Conservation (phyloP, 352 stramenopile species). For the Albugo laibachii region DNA sequence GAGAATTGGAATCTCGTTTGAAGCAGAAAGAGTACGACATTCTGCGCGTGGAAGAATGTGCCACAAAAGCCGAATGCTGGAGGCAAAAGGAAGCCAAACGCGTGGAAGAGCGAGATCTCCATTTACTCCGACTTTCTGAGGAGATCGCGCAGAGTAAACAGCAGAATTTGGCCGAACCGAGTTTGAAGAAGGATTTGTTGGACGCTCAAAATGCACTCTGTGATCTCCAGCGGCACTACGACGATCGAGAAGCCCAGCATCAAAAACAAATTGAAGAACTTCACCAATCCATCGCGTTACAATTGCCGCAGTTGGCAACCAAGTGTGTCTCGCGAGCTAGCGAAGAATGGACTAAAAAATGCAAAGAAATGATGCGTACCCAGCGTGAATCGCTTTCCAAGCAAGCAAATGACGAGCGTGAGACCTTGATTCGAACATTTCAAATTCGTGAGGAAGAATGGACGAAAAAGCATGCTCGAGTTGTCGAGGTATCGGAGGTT, state of each 20-base stretch:
- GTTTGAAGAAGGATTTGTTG: conserved; percentile 14
- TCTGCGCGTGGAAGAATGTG: conserved; percentile 11
- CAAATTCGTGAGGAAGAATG: too few relatives aligned
- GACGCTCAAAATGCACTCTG: conserved; percentile 5
- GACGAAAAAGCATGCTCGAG: too few relatives aligned
- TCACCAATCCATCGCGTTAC: conserved; percentile 21
- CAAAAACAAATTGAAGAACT: conserved; percentile 15
- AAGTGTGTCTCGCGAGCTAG: conserved; percentile 21
- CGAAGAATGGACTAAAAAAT: conserved; percentile 14
- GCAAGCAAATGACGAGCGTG: too few relatives aligned
- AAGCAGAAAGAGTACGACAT: conserved; percentile 34
- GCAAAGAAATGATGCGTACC: conserved; percentile 10
- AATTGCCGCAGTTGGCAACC: conserved; percentile 28
- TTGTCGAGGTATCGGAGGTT: too few relatives aligned
- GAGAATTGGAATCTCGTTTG: conserved; percentile 23
- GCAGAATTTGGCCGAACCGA: conserved; percentile 21
- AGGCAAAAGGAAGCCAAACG: background rate
- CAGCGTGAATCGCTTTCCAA: too few relatives aligned
- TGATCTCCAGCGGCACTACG: background rate
- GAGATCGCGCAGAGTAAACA: conserved; percentile 22
- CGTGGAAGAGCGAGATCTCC: conserved; percentile 27
- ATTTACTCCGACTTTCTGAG: conserved; percentile 25
- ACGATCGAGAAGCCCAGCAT: conserved; percentile 12
- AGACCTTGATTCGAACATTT: too few relatives aligned
- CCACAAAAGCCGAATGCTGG: background rate